Evolutionary conservation across 306 rosid species (phyloP), one percentile per base, ranked within the genome.

Genomic region (Carpinus fangiana): DNA sequence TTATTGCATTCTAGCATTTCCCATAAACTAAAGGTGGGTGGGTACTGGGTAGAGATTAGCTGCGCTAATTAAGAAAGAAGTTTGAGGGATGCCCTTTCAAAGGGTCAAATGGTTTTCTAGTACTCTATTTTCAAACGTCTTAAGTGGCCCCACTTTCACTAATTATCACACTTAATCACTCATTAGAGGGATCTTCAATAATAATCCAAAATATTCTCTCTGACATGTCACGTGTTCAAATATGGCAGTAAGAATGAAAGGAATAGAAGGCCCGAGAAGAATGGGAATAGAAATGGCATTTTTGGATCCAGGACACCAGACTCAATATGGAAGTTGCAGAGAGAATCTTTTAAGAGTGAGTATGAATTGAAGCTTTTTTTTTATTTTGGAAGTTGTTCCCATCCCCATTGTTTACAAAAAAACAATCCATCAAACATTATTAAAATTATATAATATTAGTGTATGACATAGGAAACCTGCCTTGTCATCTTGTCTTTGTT

Each of bases 401-500:
- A 31, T 31, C 68, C 79, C 26, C 41, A 43, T 10, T 73, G 55
- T 71, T 60, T 48, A 80, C 74, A 78, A 78, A 80, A 73, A 67
- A 80, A 17, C 83, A 78, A 80, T 81, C 82, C 69, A 85, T 80
- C 50, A 56, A 72, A 28, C 59, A 82, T 81, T 85, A 76, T 77
- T 79, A 5, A 5, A 41, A 41, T 79, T 31, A 5, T 38, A 61
- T 41, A 41, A 43, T 9, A 73, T 9, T 14, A 41, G 47, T 73
- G 17, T 4, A 18, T 82, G 84, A 82, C 64, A 77, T 76, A 79
- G 70, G 97, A 90, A 87, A 82, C 77, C 80, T 89, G 83, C 80
- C 85, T 92, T 90, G 97, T 89, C 90, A 66, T 76, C 53, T 92
- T 89, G 90, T 79, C 76, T 73, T 74, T 82, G 80, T 74, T 78